phyloP scores from a whole-genome alignment of 352 stramenopile genomes.

The Phytophthora constricta region DNA sequence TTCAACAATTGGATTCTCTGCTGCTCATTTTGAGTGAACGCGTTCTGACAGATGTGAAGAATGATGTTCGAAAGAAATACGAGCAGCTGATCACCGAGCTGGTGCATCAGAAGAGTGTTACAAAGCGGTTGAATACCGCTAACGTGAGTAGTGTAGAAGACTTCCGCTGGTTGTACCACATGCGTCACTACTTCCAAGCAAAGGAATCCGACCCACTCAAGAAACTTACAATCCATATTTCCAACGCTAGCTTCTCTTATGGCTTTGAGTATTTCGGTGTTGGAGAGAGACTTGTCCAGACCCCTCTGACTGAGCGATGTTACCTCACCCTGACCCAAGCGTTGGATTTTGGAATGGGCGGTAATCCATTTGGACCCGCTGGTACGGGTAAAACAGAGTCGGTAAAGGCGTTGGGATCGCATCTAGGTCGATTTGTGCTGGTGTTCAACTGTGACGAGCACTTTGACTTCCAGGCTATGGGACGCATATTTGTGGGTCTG shows the following conservation, averaged over 20 bases:
- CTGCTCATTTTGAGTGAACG: slow-evolving; percentile 97
- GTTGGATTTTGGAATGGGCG: slow-evolving; percentile 98
- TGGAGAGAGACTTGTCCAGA: slow-evolving; percentile 99
- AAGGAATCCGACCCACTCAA: slow-evolving; percentile 85
- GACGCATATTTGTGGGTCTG: slow-evolving; percentile 99
- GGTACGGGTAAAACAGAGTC: slow-evolving; percentile 99
- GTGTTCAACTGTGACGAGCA: slow-evolving; percentile 99
- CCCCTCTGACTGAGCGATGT: slow-evolving; percentile 99
- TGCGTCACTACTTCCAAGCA: slow-evolving; percentile 97
- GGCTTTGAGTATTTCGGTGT: slow-evolving; percentile 99
- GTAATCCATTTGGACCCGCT: slow-evolving; percentile 98
- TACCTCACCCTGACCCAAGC: slow-evolving; percentile 99
- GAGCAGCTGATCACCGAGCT: slow-evolving; percentile 99
- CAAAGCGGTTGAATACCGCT: slow-evolving; percentile 89
- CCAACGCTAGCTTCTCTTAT: slow-evolving; percentile 98
- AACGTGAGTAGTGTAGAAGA: slow-evolving; percentile 88
- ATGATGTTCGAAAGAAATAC: slow-evolving; percentile 98
- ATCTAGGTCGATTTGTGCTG: slow-evolving; percentile 98
- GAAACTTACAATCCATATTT: slow-evolving; percentile 97
- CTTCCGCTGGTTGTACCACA: slow-evolving; percentile 99
- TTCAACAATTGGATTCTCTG: slow-evolving; percentile 81
- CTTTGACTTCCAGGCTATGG: slow-evolving; percentile 99
- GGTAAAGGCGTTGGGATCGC: slow-evolving; percentile 98
- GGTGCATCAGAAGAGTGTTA: slow-evolving; percentile 99
- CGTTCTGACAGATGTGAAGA: slow-evolving; percentile 94